A percentile compares a stretch with the other conserved stretches of the same genome.
Evolutionary conservation across 1,284 basidiomycete genomes (phyloP).

Genomic region (Irpex sp.): DNA sequence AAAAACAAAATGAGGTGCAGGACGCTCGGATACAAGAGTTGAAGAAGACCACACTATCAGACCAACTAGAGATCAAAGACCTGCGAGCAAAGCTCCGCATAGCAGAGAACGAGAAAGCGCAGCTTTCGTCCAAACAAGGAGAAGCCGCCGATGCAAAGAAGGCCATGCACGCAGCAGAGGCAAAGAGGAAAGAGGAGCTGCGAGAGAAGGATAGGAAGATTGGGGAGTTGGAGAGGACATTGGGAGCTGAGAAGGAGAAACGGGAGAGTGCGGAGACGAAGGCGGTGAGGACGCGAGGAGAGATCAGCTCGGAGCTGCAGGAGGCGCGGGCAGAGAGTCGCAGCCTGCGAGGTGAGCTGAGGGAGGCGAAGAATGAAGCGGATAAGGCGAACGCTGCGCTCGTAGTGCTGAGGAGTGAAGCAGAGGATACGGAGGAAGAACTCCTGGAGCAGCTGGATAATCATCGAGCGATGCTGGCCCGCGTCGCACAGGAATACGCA

Average conservation of each 20-base stretch:
- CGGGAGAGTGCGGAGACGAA: slow-evolving; percentile 54
- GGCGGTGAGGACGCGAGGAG: slow-evolving; percentile 50
- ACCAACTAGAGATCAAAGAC: slow-evolving; percentile 72
- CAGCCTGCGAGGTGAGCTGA: slow-evolving; percentile 45
- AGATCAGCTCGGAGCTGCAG: slow-evolving; percentile 49
- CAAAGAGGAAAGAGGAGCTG: slow-evolving; percentile 59
- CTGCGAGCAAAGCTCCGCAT: slow-evolving; percentile 65
- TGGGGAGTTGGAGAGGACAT: slow-evolving; percentile 61
- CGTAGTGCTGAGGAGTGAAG: slow-evolving; percentile 27
- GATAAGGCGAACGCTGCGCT: slow-evolving; percentile 36
- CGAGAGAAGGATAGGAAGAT: slow-evolving; percentile 63
- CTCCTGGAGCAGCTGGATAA: slow-evolving; percentile 60
- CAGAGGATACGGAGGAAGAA: slow-evolving; percentile 46
- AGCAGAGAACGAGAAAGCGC: slow-evolving; percentile 66
- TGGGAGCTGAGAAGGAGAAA: slow-evolving; percentile 58
- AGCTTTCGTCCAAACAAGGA: slow-evolving; percentile 57
- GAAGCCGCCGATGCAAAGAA: slow-evolving; percentile 64
- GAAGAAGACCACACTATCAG: slow-evolving; percentile 54
- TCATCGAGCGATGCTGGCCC: slow-evolving; percentile 49
- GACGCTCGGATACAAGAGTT: slow-evolving; percentile 67
- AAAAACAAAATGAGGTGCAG: slow-evolving; percentile 65
- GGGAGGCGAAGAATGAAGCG: slow-evolving; percentile 43
- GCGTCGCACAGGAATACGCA: slow-evolving; percentile 67
- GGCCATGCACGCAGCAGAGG: slow-evolving; percentile 55
- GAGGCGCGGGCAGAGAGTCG: slow-evolving; percentile 42